Percentiles rank a stretch among this genome's conserved stretches.
phyloP scores from a whole-genome alignment of 177 flowering plant species.

The Telopea speciosissima region DNA sequence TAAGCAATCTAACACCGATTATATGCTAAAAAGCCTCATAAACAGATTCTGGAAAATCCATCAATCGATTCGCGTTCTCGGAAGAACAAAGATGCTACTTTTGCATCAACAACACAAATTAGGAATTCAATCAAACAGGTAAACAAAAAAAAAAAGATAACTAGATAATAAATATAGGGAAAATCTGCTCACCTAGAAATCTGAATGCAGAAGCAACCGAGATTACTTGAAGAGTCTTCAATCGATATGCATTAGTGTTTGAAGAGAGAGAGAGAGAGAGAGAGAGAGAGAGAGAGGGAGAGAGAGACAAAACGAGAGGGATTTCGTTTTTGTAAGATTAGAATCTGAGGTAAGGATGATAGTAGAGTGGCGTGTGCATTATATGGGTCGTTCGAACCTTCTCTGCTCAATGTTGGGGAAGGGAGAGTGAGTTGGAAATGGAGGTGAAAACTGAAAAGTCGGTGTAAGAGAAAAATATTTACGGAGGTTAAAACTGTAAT shows the following conservation, averaged over 20 bases:
- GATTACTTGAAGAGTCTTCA: neutral
- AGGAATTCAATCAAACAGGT: slow-evolving; percentile 6
- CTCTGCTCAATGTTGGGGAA: neutral
- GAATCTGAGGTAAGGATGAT: neutral
- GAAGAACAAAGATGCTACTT: slow-evolving; percentile 8
- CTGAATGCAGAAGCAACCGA: neutral
- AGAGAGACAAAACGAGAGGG: too few relatives aligned
- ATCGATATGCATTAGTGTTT: neutral
- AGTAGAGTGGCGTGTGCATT: neutral
- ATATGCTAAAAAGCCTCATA: neutral
- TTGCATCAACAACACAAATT: neutral
- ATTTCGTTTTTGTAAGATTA: neutral
- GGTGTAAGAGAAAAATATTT: neutral
- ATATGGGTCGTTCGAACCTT: neutral
- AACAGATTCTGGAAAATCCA: slow-evolving; percentile 4
- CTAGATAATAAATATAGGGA: too few relatives aligned
- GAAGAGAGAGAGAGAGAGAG: neutral
- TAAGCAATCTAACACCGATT: neutral
- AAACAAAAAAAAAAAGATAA: too few relatives aligned
- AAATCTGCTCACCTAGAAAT: neutral
- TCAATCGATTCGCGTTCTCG: slow-evolving; percentile 4
- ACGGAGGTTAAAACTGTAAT: neutral
- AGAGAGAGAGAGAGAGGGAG: too few relatives aligned
- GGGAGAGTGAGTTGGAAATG: neutral
- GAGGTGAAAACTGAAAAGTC: neutral